These are phyloP conservation scores for Punica granatum DNA, from an alignment of 345 rosid genomes.

Conservation along the genomic window DNA sequence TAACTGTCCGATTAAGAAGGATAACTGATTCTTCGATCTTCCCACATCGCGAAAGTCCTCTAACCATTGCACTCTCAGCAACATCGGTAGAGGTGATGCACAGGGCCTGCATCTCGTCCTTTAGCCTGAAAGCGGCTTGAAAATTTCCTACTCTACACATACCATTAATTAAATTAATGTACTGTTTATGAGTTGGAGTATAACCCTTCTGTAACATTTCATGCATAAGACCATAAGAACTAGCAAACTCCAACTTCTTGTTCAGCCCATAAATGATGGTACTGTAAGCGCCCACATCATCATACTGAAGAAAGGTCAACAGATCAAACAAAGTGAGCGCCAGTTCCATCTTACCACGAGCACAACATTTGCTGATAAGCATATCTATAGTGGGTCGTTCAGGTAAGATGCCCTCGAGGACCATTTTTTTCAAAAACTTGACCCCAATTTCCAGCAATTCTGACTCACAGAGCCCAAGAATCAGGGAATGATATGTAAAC, in stretches of 20 bases:
- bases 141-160: slow-evolving; percentile 61
- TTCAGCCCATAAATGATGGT: slow-evolving; percentile 42
- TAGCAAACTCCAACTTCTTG: slow-evolving; percentile 37
- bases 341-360: slow-evolving; percentile 30
- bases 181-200: slow-evolving; percentile 38
- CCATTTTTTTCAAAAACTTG: slow-evolving; percentile 50
- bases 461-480: slow-evolving; percentile 58
- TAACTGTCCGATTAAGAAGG: slow-evolving; percentile 54
- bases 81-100: slow-evolving; percentile 37
- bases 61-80: slow-evolving; percentile 84
- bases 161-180: slow-evolving; percentile 46
- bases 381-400: slow-evolving; percentile 48
- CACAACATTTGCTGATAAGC: slow-evolving; percentile 51
- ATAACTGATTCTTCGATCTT: slow-evolving; percentile 69
- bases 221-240: slow-evolving; percentile 46
- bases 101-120: slow-evolving; percentile 54
- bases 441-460: slow-evolving; percentile 54
- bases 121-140: slow-evolving; percentile 51
- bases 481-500: slow-evolving; percentile 56
- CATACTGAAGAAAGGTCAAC: slow-evolving; percentile 41
- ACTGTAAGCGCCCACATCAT: slow-evolving; percentile 31
- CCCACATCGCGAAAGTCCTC: slow-evolving; percentile 75
- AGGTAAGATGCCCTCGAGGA: slow-evolving; percentile 39
- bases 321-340: slow-evolving; percentile 45
- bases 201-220: slow-evolving; percentile 53